Conservation (phyloP, 2,329 filamentous ascomycete genomes). For the Ophiostoma perfectum region DNA sequence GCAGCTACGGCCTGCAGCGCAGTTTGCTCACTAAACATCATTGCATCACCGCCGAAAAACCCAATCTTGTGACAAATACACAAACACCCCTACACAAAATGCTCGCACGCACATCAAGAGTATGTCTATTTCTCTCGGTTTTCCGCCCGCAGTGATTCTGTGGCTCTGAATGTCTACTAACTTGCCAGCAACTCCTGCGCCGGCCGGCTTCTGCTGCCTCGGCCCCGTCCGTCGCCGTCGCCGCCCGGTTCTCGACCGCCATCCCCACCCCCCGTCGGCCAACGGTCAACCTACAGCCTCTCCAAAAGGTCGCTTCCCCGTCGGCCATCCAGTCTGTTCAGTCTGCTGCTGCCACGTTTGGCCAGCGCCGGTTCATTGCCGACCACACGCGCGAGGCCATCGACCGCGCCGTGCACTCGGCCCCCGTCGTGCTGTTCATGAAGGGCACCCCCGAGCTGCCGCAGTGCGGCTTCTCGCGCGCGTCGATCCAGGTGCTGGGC, state of each 20-base stretch:
- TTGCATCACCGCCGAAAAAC: conserved; percentile 1
- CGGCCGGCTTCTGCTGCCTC: conserved; percentile 13
- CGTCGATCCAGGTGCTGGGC: conserved; percentile 89
- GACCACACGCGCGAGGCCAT: conserved; percentile 75
- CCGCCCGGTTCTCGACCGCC: conserved; percentile 17
- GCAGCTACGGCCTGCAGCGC: background rate
- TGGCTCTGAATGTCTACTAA: background rate
- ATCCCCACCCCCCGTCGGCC: conserved; percentile 3
- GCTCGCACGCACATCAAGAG: conserved; percentile 25
- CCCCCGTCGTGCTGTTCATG: conserved; percentile 94
- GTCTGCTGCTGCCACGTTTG: background rate
- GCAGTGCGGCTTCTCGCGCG: conserved; percentile 84
- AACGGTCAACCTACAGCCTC: background rate
- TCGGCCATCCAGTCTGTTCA: background rate
- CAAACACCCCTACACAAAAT: conserved; percentile 14
- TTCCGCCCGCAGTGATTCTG: too few species aligned
- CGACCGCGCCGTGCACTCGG: conserved; percentile 79
- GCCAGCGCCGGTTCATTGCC: conserved; percentile 48
- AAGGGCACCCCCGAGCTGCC: conserved; percentile 79
- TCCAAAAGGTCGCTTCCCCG: background rate
- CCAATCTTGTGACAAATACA: background rate
- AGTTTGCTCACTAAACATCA: background rate
- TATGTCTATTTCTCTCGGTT: background rate
- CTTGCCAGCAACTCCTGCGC: conserved; percentile 21
- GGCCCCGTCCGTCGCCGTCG: conserved; percentile 2